Percentiles rank a stretch among this genome's conserved stretches.
Conservation (phyloP, 495 filamentous ascomycete species). For the Penicillium ucsense region DNA sequence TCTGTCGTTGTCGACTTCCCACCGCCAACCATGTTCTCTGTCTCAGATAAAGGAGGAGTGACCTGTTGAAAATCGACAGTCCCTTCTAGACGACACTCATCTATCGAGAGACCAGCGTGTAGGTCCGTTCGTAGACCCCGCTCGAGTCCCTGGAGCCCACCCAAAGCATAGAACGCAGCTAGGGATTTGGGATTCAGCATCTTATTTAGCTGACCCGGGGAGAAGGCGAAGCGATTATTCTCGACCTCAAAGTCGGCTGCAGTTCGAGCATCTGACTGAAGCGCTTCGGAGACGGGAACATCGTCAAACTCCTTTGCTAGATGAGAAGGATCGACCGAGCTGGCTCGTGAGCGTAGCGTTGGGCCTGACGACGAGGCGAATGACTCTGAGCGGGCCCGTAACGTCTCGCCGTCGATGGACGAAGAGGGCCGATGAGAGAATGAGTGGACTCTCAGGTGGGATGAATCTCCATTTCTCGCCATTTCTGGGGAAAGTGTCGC, state of each 20-base stretch:
- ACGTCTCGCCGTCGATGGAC: slow-evolving; percentile 42
- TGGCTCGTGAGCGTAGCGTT: slow-evolving; percentile 30
- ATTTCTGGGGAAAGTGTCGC: slow-evolving; percentile 19
- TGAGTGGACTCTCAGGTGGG: slow-evolving; percentile 22
- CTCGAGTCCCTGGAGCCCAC: slow-evolving; percentile 58
- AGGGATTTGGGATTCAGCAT: slow-evolving; percentile 68
- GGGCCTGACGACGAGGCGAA: slow-evolving; percentile 36
- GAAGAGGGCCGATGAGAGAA: slow-evolving; percentile 25
- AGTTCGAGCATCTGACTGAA: slow-evolving; percentile 57
- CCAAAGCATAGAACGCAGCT: slow-evolving; percentile 57
- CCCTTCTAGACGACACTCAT: slow-evolving; percentile 51
- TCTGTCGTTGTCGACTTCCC: too few species aligned
- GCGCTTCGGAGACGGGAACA: slow-evolving; percentile 40
- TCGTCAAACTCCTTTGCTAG: slow-evolving; percentile 32
- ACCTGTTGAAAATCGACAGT: slow-evolving; percentile 53
- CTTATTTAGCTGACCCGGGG: slow-evolving; percentile 62
- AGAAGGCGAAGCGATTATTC: slow-evolving; percentile 64
- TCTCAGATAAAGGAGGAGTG: slow-evolving; percentile 20
- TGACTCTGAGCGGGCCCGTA: slow-evolving; percentile 39
- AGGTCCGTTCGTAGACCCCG: slow-evolving; percentile 58
- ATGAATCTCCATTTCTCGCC: slow-evolving; percentile 16
- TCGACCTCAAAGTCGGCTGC: slow-evolving; percentile 54
- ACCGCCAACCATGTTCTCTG: slow-evolving; percentile 8
- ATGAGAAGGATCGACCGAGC: slow-evolving; percentile 24
- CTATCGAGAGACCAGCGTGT: slow-evolving; percentile 52